phyloP scores from a whole-genome alignment of 441 rosid species.

The Bocquillonia castaneifolia region DNA sequence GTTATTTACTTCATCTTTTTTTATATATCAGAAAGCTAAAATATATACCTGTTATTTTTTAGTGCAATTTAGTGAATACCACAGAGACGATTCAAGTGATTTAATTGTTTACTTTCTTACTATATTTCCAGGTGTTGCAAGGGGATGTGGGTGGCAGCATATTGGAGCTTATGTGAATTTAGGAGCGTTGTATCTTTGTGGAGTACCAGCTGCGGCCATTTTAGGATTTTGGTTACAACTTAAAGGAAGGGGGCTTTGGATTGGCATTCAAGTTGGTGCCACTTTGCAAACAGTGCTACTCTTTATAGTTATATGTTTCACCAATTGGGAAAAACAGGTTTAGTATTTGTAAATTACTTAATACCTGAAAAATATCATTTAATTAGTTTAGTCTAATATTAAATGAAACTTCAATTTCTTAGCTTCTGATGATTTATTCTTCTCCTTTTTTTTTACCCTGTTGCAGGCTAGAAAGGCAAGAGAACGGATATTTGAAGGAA shows the following conservation, averaged over 20 bases:
- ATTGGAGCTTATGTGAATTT: constrained; percentile 51
- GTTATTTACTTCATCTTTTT: neutral
- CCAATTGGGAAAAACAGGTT: constrained; percentile 56
- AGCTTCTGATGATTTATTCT: no score
- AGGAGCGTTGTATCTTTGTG: constrained; percentile 38
- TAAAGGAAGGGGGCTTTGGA: constrained; percentile 45
- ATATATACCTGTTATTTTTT: no score
- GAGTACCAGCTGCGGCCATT: constrained; percentile 37
- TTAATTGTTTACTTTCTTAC: neutral
- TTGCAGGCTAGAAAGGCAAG: no score
- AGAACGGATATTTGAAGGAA: no score
- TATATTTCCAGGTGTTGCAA: constrained; percentile 38
- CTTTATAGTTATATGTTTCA: constrained; percentile 27
- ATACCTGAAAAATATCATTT: no score
- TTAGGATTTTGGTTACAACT: constrained; percentile 41
- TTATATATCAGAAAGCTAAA: neutral
- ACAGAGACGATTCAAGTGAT: neutral
- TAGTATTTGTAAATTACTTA: neutral
- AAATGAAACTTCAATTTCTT: no score
- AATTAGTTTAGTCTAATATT: no score
- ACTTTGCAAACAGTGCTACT: constrained; percentile 36
- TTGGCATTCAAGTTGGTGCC: constrained; percentile 48
- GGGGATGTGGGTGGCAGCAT: constrained; percentile 53
- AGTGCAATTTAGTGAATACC: no score
- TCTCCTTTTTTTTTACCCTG: no score